Base-by-base conservation (phyloP, 1,284 basidiomycete genomes). In the Coniophora puteana region DNA sequence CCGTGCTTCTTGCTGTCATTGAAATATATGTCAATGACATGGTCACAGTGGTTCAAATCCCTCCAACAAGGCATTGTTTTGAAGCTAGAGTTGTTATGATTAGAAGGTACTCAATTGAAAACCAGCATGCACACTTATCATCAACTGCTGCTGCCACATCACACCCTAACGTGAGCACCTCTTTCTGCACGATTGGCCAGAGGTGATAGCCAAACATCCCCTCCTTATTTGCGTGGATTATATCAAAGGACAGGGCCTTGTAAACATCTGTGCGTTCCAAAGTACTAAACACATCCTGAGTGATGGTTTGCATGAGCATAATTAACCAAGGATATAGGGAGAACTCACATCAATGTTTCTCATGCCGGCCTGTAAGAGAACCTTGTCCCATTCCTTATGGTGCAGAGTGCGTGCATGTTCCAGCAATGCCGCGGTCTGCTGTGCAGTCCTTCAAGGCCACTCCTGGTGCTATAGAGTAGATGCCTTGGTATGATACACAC, bases 111-210 rank as follows among this genome's bases (percentile, higher is more conserved):
- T 6, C 14, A 7, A 20, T 33, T 8, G 17, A 11, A 16, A 11
- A 17, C 17, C 11, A 17, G 16, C 10, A 16, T 11, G 8, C 17
- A 12, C 8, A 27, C 11, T 28, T 38, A 46, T 36, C 39, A 58
- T 58, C 48, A 48, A 8, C 36, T 13, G 40, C 55, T 51, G 26
- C 58, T 45, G 16, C 23, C 37, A 13, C 26, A 23, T 22, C 28
- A 35, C n/a, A 43, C 37, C 49, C 49, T 10, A 45, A 23, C 1
- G 36, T 33, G 5, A 46, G 13, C 8, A 35, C 33, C 8, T 13
- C 7, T 12, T 20, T 14, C 14, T 35, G 16, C 13, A 35, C n/a
- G 8, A 20, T 20, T 8, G 16, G 8, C 33, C 33, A 35, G 17
- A 35, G 18, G 18, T 35, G 33, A 21, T 35, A 14, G 5, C n/a